These are phyloP conservation scores for Chernovozyma aurita DNA, from an alignment of 1,139 yeast genomes.

Conservation along the genomic window DNA sequence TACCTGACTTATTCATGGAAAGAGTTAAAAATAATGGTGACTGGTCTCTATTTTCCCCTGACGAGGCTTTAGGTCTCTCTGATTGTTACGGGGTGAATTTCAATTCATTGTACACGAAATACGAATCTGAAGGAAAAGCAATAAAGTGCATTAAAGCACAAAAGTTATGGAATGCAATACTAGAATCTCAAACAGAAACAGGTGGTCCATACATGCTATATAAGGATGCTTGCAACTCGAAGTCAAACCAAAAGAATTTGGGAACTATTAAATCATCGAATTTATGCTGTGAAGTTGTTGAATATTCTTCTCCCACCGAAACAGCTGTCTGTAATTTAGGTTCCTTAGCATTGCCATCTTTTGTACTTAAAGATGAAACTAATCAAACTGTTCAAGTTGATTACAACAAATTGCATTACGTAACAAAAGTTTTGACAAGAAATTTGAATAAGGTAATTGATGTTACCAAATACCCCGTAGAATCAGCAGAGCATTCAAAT, in stretches of 20 bases:
- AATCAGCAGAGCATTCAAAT: constrained; percentile 65
- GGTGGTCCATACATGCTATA: constrained; percentile 58
- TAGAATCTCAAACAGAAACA: constrained; percentile 56
- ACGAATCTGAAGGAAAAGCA: constrained; percentile 42
- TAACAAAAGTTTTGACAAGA: constrained; percentile 67
- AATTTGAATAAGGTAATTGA: constrained; percentile 78
- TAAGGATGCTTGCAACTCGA: constrained; percentile 52
- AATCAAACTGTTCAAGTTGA: constrained; percentile 49
- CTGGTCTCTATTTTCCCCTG: constrained; percentile 57
- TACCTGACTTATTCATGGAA: constrained; percentile 56
- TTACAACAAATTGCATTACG: constrained; percentile 65
- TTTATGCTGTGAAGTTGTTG: constrained; percentile 55
- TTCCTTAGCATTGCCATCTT: constrained; percentile 49
- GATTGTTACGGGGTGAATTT: constrained; percentile 51
- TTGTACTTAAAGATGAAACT: constrained; percentile 39
- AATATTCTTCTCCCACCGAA: constrained; percentile 50
- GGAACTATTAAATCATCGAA: constrained; percentile 56
- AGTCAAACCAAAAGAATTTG: constrained; percentile 52
- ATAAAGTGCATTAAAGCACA: constrained; percentile 43
- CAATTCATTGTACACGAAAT: constrained; percentile 37
- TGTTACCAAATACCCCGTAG: constrained; percentile 73
- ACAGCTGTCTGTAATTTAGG: constrained; percentile 57
- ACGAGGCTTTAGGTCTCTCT: constrained; percentile 47
- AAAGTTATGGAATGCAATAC: constrained; percentile 48
- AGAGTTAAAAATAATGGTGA: constrained; percentile 44